Evolutionary conservation across 495 filamentous ascomycete genomes (phyloP).

Genomic region (Aspergillus hancockii): DNA sequence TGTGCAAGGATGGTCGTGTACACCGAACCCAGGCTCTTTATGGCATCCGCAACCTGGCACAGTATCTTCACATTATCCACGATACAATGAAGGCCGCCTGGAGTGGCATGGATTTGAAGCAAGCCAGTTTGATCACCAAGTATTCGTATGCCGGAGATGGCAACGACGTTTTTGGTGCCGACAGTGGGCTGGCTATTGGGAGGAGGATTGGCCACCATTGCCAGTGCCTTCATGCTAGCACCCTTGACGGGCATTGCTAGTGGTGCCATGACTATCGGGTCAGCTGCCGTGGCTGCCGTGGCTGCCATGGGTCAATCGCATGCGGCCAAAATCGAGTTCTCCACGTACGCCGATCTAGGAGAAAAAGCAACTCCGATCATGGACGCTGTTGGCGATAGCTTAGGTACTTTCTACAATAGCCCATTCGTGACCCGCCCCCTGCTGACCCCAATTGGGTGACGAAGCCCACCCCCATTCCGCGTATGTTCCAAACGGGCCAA

Average conservation of each 20-base stretch:
- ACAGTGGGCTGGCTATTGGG: neutral
- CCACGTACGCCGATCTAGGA: neutral
- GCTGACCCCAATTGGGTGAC: neutral
- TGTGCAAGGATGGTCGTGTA: neutral
- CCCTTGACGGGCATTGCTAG: neutral
- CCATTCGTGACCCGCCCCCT: neutral
- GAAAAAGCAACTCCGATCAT: neutral
- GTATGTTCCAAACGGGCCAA: neutral
- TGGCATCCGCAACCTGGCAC: neutral
- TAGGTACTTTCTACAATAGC: neutral
- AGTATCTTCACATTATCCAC: neutral
- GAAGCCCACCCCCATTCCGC: neutral
- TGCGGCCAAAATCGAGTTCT: neutral
- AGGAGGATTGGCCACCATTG: neutral
- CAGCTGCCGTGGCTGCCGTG: neutral
- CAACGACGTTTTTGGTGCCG: neutral
- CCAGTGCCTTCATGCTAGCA: neutral
- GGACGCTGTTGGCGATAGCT: neutral
- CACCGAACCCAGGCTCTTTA: neutral
- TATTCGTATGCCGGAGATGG: neutral
- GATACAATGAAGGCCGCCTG: neutral
- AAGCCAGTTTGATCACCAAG: neutral
- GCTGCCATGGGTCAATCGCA: neutral
- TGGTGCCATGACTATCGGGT: neutral
- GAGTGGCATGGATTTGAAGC: neutral